Base-by-base conservation (phyloP, 1,284 basidiomycete species). In the Cutaneotrichosporon curvatum region DNA sequence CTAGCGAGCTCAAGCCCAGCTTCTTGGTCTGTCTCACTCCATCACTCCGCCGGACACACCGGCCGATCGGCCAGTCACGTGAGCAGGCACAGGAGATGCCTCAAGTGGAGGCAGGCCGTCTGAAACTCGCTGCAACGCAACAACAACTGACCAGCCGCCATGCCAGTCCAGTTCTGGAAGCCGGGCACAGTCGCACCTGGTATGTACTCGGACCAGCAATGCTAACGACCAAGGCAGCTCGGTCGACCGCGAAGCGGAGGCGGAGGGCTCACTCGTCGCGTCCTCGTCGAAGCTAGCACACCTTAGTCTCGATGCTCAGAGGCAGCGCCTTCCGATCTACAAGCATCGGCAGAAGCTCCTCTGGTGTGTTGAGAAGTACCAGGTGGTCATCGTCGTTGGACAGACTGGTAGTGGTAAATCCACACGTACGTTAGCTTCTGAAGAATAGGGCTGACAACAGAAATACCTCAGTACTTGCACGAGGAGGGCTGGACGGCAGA, bases 331-430 rank as follows among this genome's bases (percentile, higher is more conserved):
- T 31, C 91, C 92, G 0, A 94, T 97, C 53, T 83, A 79, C 70
- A 88, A 87, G 63, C 87, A 95, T 67, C 78, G 89, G 83, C 76
- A 85, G 35, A 81, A 82, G 52, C 74, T 97, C 12, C 71, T 97
- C 4, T 86, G 88, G 64, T 83, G 83, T 49, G 73, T 96, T 16
- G 91, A 97, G 73, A 81, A 78, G 40, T 79, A 85, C 65, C 83
- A 83, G 1, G 85, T 92, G 2, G 77, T 84, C 3, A 88, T 98
- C 44, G 81, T 78, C 5, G 85, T 97, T 19, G 92, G 90, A 11
- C 90, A 97, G 65, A 98, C 94, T 0, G 95, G 94, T 4, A 95
- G 87, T 49, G 94, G 95, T 48, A 98, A 98, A 74, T 95, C 91
- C 10, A 97, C 92, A 53, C 90, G 89, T 92, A 58, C 10, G 33